Percentiles rank a stretch among this genome's conserved stretches.
phyloP scores from a whole-genome alignment of 768 basidiomycete genomes.

The Podaxis sp. region DNA sequence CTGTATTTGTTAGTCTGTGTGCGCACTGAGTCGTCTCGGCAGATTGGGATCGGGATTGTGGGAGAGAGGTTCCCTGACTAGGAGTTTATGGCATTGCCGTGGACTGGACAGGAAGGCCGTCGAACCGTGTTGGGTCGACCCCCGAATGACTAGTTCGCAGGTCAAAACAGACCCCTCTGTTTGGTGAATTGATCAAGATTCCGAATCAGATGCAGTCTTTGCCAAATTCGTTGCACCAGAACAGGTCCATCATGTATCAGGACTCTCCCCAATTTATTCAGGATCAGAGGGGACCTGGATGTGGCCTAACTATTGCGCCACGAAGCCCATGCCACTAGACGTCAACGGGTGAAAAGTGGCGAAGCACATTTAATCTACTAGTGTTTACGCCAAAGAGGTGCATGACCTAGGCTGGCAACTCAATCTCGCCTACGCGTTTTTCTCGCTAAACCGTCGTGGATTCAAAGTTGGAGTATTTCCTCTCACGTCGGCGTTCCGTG shows the following conservation, averaged over 20 bases:
- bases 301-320: not conserved
- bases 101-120: not conserved
- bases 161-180: not conserved
- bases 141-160: slow-evolving; percentile 3
- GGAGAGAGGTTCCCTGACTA: slow-evolving; percentile 7
- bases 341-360: not conserved
- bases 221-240: slow-evolving; percentile 7
- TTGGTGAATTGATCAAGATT: slow-evolving; percentile 10
- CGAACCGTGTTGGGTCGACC: slow-evolving; percentile 14
- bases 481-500: slow-evolving; percentile 6
- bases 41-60: slow-evolving; percentile 14
- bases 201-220: not conserved
- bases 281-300: not conserved
- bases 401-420: not conserved
- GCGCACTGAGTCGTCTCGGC: not conserved
- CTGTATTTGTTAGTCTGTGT: slow-evolving; percentile 14
- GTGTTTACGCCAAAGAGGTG: not conserved
- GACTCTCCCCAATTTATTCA: not conserved
- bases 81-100: slow-evolving; percentile 15
- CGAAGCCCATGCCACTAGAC: not conserved
- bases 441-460: not conserved
- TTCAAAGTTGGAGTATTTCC: slow-evolving; percentile 1
- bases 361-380: not conserved
- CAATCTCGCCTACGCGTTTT: not conserved
- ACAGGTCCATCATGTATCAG: slow-evolving; percentile 2